Percentiles rank a stretch among this genome's conserved stretches.
phyloP scores from a whole-genome alignment of 768 basidiomycete genomes.

The Sporobolomyces phaffii region DNA sequence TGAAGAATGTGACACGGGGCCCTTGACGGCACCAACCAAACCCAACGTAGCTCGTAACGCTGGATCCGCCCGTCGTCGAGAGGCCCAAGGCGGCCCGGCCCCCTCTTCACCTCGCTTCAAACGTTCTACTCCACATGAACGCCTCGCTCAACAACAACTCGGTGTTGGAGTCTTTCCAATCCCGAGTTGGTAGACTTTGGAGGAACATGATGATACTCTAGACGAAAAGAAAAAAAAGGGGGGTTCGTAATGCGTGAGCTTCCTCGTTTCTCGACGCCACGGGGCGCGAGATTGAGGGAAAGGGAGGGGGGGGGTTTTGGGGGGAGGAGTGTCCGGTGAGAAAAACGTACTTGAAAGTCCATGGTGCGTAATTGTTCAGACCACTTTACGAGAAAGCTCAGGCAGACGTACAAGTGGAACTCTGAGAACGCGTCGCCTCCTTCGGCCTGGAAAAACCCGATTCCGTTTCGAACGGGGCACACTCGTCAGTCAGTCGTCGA shows the following conservation, averaged over 20 bases:
- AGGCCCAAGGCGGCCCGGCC: too few species aligned
- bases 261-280: too few species aligned
- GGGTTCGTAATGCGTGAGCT: too few species aligned
- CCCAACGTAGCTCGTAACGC: too few species aligned
- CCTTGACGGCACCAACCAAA: too few species aligned
- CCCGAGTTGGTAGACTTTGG: conserved; percentile 70
- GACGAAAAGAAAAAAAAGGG: neutral
- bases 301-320: neutral
- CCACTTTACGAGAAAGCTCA: conserved; percentile 92
- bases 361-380: conserved; percentile 85
- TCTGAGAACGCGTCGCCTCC: conserved; percentile 97
- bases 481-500: neutral
- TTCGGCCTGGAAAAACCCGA: conserved; percentile 77
- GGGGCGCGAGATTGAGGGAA: neutral
- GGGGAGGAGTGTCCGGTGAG: too few species aligned
- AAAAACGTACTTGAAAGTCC: conserved; percentile 83
- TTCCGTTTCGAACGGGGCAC: neutral
- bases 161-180: conserved; percentile 90
- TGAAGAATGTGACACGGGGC: too few species aligned
- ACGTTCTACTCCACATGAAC: conserved; percentile 57
- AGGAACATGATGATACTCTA: conserved; percentile 99
- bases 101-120: conserved; percentile 23
- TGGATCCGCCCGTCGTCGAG: too few species aligned
- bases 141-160: conserved; percentile 93
- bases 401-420: conserved; percentile 97